Evolutionary conservation across 345 rosid species (phyloP), one percentile per base, ranked within the genome.

Genomic region (Rhodomyrtus tomentosa): DNA sequence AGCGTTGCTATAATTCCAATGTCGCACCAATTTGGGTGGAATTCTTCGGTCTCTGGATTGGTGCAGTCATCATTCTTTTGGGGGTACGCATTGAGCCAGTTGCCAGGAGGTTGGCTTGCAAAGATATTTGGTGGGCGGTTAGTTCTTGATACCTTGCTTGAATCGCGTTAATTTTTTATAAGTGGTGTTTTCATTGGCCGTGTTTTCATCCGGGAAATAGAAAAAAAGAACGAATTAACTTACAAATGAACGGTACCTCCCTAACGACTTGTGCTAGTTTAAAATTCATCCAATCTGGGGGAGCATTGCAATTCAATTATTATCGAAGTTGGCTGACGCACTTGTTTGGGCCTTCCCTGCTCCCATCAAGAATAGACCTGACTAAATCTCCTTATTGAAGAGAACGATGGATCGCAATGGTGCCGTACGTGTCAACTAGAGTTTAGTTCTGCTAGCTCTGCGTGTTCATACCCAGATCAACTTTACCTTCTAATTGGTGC

Each of bases 11-110:
- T 96, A 86, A 96, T 94, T 87, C 98, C 99, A 84, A 95, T 96
- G 98, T 95, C 99, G 55, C 98, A 95, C 80, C 98, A 93, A 87
- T 95, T 94, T 80, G 99, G 98, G 82, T 95, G 96, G 98, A 95
- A 89, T 90, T 86, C 98, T 49, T 92, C 99, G 5, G 88, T 90
- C 51, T 98, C 98, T 8, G 99, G 99, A 3, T 87, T 94, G 87
- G 99, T 95, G 82, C 98, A 95, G 88, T 96, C 99, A 3, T 96
- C 98, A 0, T 96, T 96, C 93, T 96, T 96, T 85, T 95, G 96
- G 98, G 99, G 98, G 38, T 96, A 96, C 88, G 98, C 99, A 1
- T 87, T 96, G 92, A 96, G 98, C 85, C 99, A 96, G 88, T 91
- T 94, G 89, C 98, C 98, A 25, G 98, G 98, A 29, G 98, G 98